A percentile compares a stretch with the other conserved stretches of the same genome.
These are phyloP conservation scores for Pseudocercospora eumusae DNA, from an alignment of 2,329 filamentous ascomycete genomes.

Conservation along the genomic window DNA sequence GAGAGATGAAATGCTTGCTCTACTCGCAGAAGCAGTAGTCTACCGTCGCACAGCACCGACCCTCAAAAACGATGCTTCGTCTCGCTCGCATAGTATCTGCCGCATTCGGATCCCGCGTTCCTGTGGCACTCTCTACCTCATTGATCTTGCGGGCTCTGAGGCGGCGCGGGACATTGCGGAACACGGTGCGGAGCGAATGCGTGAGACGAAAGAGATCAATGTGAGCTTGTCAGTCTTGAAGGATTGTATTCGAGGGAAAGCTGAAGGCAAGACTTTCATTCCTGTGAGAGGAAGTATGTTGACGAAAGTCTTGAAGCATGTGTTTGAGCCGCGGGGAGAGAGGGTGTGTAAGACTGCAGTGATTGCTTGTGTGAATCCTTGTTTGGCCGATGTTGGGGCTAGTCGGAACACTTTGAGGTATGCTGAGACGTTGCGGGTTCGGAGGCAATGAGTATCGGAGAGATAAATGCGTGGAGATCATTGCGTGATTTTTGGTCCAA, in stretches of 20 bases:
- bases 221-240: conserved; percentile 19
- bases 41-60: conserved; percentile 12
- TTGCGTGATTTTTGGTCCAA: too few species aligned
- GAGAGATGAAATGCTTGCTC: conserved; percentile 5
- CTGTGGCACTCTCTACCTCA: conserved; percentile 16
- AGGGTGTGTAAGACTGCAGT: conserved; percentile 12
- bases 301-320: conserved; percentile 22
- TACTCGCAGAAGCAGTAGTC: conserved; percentile 5
- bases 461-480: too few species aligned
- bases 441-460: not conserved
- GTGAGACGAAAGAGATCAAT: conserved; percentile 21
- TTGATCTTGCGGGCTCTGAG: conserved; percentile 23
- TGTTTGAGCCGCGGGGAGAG: conserved; percentile 13
- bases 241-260: conserved; percentile 21
- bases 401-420: conserved; percentile 17
- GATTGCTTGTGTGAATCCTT: conserved; percentile 18
- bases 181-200: conserved; percentile 18
- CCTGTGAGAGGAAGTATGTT: conserved; percentile 14
- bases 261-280: conserved; percentile 10
- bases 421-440: conserved; percentile 12
- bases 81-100: conserved; percentile 19
- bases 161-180: conserved; percentile 16
- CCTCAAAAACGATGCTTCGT: conserved; percentile 17
- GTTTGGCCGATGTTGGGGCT: conserved; percentile 11
- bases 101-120: conserved; percentile 10